phyloP scores from a whole-genome alignment of 331 rosid genomes.

The Rosa hybrid region DNA sequence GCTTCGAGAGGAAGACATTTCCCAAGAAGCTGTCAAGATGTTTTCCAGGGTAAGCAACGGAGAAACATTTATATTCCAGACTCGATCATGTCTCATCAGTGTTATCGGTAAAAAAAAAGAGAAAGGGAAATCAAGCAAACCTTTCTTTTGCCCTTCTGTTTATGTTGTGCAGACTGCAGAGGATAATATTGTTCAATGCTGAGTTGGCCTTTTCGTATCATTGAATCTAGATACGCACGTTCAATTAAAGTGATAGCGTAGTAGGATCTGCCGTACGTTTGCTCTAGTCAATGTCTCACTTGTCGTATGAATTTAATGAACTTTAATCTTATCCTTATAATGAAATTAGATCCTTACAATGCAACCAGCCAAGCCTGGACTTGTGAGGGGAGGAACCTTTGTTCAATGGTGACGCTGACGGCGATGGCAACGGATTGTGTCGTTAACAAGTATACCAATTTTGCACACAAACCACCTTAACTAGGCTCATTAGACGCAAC shows the following conservation, averaged over 20 bases:
- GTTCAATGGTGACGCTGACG: background rate
- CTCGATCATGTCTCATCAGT: too few species aligned
- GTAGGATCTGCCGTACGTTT: background rate
- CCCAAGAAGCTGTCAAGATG: too few species aligned
- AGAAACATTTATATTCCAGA: too few species aligned
- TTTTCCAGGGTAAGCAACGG: too few species aligned
- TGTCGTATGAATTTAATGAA: background rate
- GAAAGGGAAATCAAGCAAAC: too few species aligned
- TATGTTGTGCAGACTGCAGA: background rate
- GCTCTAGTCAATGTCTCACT: background rate
- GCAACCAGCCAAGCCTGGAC: background rate
- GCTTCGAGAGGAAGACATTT: too few species aligned
- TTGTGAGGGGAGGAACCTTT: background rate
- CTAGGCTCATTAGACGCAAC: background rate
- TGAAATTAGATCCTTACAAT: background rate
- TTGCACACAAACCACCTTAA: background rate
- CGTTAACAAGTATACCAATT: background rate
- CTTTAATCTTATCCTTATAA: background rate
- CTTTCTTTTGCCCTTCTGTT: background rate
- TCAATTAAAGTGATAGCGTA: background rate
- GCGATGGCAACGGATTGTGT: background rate
- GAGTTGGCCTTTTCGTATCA: background rate
- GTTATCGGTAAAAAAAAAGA: too few species aligned
- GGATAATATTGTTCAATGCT: background rate
- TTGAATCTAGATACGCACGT: background rate